phyloP scores from a whole-genome alignment of 108 stramenopile species.

The Pseudonitzschia delicatissima region DNA sequence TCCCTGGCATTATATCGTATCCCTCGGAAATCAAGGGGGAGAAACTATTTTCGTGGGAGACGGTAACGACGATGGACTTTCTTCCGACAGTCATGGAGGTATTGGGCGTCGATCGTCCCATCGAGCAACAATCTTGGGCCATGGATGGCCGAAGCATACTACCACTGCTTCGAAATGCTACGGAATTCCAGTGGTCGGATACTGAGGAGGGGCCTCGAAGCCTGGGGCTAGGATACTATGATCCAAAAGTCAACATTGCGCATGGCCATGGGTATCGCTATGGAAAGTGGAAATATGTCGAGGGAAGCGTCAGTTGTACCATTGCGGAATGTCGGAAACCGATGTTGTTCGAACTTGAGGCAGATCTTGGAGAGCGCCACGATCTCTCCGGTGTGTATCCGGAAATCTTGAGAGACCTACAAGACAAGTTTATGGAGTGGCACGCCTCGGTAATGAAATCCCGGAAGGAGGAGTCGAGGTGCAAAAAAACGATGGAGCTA shows the following conservation, averaged over 20 bases:
- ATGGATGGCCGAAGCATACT: conserved; percentile 31
- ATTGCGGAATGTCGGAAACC: conserved; percentile 19
- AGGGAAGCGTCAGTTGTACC: conserved; percentile 28
- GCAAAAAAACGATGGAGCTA: conserved; percentile 5
- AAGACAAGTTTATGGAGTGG: conserved; percentile 28
- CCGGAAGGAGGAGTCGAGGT: conserved; percentile 30
- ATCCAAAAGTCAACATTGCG: conserved; percentile 9
- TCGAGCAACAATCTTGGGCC: conserved; percentile 38
- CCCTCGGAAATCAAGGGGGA: conserved; percentile 15
- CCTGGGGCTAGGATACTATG: conserved; percentile 21
- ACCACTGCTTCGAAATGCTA: conserved; percentile 16
- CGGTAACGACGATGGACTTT: conserved; percentile 28
- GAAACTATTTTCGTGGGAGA: conserved; percentile 24
- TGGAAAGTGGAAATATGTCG: conserved; percentile 38
- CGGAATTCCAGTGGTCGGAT: conserved; percentile 20
- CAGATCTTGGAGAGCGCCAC: conserved; percentile 33
- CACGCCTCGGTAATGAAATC: conserved; percentile 26
- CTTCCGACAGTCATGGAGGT: conserved; percentile 31
- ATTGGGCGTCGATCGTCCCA: conserved; percentile 22
- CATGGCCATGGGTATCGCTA: conserved; percentile 31
- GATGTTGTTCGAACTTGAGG: conserved; percentile 28
- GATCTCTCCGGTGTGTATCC: conserved; percentile 25
- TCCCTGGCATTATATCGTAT: conserved; percentile 31
- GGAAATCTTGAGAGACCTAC: conserved; percentile 20
- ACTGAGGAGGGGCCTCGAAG: conserved; percentile 20